These are phyloP conservation scores for Leavenworthia alabamica DNA, from an alignment of 345 rosid species.

Conservation along the genomic window DNA sequence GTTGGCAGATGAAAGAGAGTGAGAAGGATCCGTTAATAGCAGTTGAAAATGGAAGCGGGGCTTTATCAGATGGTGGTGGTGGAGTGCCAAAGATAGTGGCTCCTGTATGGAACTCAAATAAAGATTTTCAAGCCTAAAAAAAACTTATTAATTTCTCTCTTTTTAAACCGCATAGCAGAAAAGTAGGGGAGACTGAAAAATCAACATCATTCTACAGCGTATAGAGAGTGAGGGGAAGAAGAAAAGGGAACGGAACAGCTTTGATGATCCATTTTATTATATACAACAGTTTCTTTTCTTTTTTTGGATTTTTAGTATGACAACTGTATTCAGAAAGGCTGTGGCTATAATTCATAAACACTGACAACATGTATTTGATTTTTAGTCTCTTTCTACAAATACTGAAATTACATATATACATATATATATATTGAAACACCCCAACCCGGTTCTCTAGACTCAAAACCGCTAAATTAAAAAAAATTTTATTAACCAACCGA, in stretches of 20 bases:
- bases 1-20: slow-evolving; percentile 58
- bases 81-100: slow-evolving; percentile 37
- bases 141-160: slow-evolving; percentile 9
- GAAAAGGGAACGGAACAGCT: slow-evolving; percentile 6
- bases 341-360: background rate
- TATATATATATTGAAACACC: no score
- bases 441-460: no score
- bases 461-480: no score
- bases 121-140: slow-evolving; percentile 77
- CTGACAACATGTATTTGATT: background rate
- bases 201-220: slow-evolving; percentile 15
- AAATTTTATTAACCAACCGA: no score
- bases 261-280: slow-evolving; percentile 7
- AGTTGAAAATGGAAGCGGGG: slow-evolving; percentile 65
- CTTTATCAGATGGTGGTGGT: slow-evolving; percentile 49
- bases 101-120: slow-evolving; percentile 82
- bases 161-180: slow-evolving; percentile 21
- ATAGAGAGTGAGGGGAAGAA: background rate
- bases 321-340: background rate
- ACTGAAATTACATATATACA: no score
- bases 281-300: background rate
- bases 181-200: slow-evolving; percentile 26
- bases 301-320: background rate
- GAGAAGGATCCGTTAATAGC: slow-evolving; percentile 76
- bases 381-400: no score